phyloP scores from a whole-genome alignment of 495 filamentous ascomycete species.

The Aspergillus bridgeri region DNA sequence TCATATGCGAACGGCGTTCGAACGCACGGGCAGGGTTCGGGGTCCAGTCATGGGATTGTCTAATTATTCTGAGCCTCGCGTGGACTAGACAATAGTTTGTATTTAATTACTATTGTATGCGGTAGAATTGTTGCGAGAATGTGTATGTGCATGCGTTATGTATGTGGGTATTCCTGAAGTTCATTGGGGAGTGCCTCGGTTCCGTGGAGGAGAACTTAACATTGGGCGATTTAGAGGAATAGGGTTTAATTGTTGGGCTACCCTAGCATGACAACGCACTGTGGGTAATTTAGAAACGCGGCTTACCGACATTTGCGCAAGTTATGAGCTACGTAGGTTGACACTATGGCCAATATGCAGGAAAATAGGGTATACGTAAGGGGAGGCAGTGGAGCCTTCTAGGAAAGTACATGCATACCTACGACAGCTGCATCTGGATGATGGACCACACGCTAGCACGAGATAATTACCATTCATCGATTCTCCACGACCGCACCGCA shows the following conservation, averaged over 20 bases:
- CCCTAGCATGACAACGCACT: neutral
- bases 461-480: neutral
- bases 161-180: too few species aligned
- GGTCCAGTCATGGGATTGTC: neutral
- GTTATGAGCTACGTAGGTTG: neutral
- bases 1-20: constrained; percentile 1
- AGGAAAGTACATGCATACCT: too few species aligned
- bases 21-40: neutral
- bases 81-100: neutral
- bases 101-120: neutral
- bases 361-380: neutral
- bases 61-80: neutral
- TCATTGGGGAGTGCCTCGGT: too few species aligned
- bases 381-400: neutral
- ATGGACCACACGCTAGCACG: neutral
- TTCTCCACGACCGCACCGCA: neutral
- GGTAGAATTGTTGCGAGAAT: too few species aligned
- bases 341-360: neutral
- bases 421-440: neutral
- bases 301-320: constrained; percentile 3
- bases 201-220: too few species aligned
- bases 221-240: too few species aligned
- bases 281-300: neutral
- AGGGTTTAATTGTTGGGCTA: too few species aligned
- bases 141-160: too few species aligned